A percentile compares a stretch with the other conserved stretches of the same genome.
These are phyloP conservation scores for Sclerotinia minor DNA, from an alignment of 2,329 filamentous ascomycete genomes.

Conservation along the genomic window DNA sequence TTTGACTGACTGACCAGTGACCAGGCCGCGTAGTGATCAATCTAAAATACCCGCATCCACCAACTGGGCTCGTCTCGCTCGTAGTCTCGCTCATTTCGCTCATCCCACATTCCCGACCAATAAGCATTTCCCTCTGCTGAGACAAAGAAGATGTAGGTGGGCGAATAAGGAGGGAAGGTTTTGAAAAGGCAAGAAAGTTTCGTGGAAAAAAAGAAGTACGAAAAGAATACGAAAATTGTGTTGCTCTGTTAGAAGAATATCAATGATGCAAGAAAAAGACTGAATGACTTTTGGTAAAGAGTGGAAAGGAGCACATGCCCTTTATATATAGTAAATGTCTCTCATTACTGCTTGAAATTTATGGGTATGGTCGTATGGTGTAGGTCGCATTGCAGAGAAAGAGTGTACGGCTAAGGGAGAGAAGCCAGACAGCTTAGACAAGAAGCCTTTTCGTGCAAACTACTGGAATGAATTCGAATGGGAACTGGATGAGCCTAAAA, in stretches of 20 bases:
- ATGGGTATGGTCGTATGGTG: background rate
- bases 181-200: conserved; percentile 6
- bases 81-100: background rate
- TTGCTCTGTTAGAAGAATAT: background rate
- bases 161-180: conserved; percentile 3
- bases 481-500: background rate
- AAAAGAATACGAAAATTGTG: background rate
- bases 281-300: background rate
- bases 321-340: conserved; percentile 14
- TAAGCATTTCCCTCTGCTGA: background rate
- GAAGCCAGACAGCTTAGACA: no score
- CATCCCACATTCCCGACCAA: conserved; percentile 13
- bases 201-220: background rate
- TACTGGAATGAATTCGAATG: background rate
- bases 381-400: conserved; percentile 15
- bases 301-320: conserved; percentile 15
- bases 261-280: background rate
- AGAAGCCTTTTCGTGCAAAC: background rate
- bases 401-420: background rate
- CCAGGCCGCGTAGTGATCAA: conserved; percentile 14
- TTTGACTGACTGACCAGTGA: no score
- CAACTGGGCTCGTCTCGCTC: background rate
- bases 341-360: background rate
- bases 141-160: conserved; percentile 1
- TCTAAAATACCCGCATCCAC: background rate